A percentile compares a stretch with the other conserved stretches of the same genome.
These are phyloP conservation scores for Clarkia xantiana DNA, from an alignment of 345 rosid species.

Conservation along the genomic window DNA sequence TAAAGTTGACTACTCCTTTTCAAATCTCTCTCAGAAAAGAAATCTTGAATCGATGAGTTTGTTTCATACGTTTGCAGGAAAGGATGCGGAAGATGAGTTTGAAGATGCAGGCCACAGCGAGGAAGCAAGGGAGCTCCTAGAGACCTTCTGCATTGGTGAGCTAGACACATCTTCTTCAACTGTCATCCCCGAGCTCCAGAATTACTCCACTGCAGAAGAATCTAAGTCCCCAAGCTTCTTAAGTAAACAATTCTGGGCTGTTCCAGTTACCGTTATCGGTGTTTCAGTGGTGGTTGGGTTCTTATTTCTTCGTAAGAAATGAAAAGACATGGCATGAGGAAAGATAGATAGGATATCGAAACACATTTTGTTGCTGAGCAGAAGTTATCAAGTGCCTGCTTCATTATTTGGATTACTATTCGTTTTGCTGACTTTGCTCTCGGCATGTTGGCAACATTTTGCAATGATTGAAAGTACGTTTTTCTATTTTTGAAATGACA, in stretches of 20 bases:
- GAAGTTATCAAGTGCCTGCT: too few relatives aligned
- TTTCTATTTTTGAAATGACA: too few relatives aligned
- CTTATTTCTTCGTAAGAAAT: slow-evolving; percentile 48
- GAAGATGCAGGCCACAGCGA: slow-evolving; percentile 88
- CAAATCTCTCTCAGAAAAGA: neutral
- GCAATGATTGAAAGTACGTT: too few relatives aligned
- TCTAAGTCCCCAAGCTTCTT: slow-evolving; percentile 15
- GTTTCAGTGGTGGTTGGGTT: slow-evolving; percentile 53
- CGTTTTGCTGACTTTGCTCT: too few relatives aligned
- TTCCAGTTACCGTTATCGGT: slow-evolving; percentile 43
- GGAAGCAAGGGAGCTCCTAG: slow-evolving; percentile 54
- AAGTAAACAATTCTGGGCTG: slow-evolving; percentile 54
- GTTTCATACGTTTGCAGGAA: slow-evolving; percentile 24
- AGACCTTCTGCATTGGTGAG: slow-evolving; percentile 62
- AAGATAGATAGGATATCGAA: too few relatives aligned
- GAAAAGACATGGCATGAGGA: slow-evolving; percentile 8
- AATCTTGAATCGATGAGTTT: neutral
- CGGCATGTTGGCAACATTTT: too few relatives aligned
- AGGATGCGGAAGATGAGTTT: slow-evolving; percentile 73
- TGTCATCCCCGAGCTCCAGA: slow-evolving; percentile 51
- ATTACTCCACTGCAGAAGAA: slow-evolving; percentile 25
- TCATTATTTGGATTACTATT: too few relatives aligned
- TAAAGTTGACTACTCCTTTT: neutral
- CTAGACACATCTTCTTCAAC: slow-evolving; percentile 32
- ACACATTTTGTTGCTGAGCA: too few relatives aligned